Conservation (phyloP, 306 rosid species). For the Gastrolobium bilobum region DNA sequence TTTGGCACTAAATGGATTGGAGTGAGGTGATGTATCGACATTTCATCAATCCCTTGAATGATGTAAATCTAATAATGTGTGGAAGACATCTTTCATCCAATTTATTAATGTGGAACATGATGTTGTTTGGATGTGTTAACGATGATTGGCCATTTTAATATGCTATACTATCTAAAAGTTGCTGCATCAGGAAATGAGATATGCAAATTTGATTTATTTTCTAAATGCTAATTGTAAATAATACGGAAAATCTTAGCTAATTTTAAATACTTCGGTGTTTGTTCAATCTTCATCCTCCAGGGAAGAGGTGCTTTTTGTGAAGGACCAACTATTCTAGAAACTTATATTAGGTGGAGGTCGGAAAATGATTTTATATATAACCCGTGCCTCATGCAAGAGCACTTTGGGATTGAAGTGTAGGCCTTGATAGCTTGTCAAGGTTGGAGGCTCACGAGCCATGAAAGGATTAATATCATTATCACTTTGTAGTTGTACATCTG, state of each 20-base stretch:
- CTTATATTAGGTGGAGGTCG: constrained; percentile 14
- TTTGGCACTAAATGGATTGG: constrained; percentile 19
- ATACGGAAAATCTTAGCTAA: background rate
- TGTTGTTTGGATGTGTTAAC: constrained; percentile 7
- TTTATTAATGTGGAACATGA: constrained; percentile 14
- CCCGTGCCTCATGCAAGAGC: background rate
- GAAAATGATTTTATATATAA: constrained; percentile 24
- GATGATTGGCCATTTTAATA: constrained; percentile 38
- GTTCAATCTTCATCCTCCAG: constrained; percentile 11
- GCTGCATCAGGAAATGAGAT: constrained; percentile 18
- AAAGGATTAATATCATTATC: background rate
- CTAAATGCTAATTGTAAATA: constrained; percentile 12
- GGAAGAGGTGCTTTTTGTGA: constrained; percentile 16
- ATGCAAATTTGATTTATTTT: constrained; percentile 17
- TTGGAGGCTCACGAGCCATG: background rate
- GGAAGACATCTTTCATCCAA: constrained; percentile 36
- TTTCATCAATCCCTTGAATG: constrained; percentile 14
- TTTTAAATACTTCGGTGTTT: constrained; percentile 23
- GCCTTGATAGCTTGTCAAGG: constrained; percentile 23
- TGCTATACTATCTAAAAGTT: background rate
- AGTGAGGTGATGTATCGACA: constrained; percentile 6
- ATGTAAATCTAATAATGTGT: constrained; percentile 35
- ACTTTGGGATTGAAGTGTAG: constrained; percentile 11
- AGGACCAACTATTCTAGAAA: constrained; percentile 23
- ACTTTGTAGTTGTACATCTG: background rate